phyloP scores from a whole-genome alignment of 768 basidiomycete genomes.

The Lactarius akahatsu region DNA sequence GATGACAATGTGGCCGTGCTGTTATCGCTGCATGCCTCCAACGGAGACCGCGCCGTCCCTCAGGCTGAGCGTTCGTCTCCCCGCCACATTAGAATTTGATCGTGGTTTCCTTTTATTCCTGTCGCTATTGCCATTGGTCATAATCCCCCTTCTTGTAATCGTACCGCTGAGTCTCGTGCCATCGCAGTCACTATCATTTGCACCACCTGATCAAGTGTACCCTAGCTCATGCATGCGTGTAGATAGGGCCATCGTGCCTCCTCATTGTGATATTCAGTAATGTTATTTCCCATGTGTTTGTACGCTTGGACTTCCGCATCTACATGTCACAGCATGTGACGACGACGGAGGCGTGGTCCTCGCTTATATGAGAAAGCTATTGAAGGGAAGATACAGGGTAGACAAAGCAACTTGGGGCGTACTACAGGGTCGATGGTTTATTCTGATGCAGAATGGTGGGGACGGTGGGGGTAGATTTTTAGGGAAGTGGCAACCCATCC shows the following conservation, averaged over 20 bases:
- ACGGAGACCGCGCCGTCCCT: constrained; percentile 34
- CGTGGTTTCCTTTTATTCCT: not conserved
- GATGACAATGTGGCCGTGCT: constrained; percentile 65
- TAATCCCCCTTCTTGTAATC: constrained; percentile 10
- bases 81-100: constrained; percentile 43
- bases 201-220: constrained; percentile 21
- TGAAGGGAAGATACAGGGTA: not conserved
- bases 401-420: not conserved
- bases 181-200: constrained; percentile 22
- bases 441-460: not conserved
- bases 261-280: constrained; percentile 9
- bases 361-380: not conserved
- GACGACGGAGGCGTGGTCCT: not conserved
- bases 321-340: not conserved
- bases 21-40: constrained; percentile 54
- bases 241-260: constrained; percentile 4
- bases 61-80: constrained; percentile 36
- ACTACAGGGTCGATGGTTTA: not conserved
- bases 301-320: not conserved
- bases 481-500: not conserved
- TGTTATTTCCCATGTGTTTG: constrained; percentile 5
- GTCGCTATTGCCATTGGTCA: constrained; percentile 7
- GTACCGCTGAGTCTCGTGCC: constrained; percentile 19
- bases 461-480: not conserved
- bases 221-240: constrained; percentile 10